Evolutionary conservation across 2,329 filamentous ascomycete species (phyloP).

Genomic region (Metarhizium rileyi): DNA sequence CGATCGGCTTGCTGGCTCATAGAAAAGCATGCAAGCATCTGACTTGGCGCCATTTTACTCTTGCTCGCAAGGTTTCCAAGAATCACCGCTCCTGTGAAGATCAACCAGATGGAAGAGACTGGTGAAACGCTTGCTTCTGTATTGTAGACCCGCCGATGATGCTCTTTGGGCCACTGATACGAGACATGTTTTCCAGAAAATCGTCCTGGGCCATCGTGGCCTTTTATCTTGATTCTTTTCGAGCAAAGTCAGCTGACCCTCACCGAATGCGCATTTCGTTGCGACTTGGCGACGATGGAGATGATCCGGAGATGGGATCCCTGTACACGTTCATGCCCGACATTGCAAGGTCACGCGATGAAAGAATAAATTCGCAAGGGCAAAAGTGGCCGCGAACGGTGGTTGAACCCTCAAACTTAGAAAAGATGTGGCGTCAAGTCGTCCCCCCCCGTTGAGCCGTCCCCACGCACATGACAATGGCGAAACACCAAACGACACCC

Average conservation of each 20-base stretch:
- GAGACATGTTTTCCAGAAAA: too few species aligned
- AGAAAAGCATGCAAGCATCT: background rate
- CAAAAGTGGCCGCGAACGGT: too few species aligned
- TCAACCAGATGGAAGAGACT: background rate
- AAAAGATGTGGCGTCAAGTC: background rate
- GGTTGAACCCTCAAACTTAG: too few species aligned
- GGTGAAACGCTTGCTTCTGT: too few species aligned
- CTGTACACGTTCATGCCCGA: background rate
- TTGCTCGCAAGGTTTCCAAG: constrained; percentile 5
- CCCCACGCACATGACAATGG: background rate
- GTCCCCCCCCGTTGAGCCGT: background rate
- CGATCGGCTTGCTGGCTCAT: background rate
- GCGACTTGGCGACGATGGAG: background rate
- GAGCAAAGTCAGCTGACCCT: background rate
- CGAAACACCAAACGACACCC: background rate
- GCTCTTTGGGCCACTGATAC: too few species aligned
- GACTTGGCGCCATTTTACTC: constrained; percentile 8
- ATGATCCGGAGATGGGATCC: background rate
- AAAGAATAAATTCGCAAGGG: too few species aligned
- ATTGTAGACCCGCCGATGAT: too few species aligned
- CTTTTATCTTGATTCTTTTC: background rate
- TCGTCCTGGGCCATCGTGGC: background rate
- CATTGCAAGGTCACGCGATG: background rate
- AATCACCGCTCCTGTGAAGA: background rate
- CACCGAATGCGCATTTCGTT: background rate